Evolutionary conservation across 352 stramenopile genomes (phyloP).

Genomic region (Globisporangium ultimum): DNA sequence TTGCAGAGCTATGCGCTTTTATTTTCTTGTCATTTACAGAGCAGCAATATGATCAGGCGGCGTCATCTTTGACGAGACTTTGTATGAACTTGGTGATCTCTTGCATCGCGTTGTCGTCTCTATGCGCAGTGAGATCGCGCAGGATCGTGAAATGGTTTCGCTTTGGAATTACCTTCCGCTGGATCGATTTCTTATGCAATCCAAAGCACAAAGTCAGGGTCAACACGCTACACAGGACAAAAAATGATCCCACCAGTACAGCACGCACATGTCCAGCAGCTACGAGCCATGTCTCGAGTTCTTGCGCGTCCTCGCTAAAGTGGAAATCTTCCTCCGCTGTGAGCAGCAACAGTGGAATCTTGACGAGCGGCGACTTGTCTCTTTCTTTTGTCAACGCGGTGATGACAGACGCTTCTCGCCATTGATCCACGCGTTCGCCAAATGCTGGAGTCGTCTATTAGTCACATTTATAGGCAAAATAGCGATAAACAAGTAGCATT

Average conservation of each 20-base stretch:
- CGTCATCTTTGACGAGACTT: background rate
- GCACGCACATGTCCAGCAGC: slow-evolving; percentile 48
- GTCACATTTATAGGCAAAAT: background rate
- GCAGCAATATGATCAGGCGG: background rate
- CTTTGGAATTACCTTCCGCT: slow-evolving; percentile 37
- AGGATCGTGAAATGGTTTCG: slow-evolving; percentile 81
- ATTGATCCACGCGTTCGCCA: slow-evolving; percentile 57
- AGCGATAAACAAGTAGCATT: background rate
- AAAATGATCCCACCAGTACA: background rate
- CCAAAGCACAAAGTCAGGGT: background rate
- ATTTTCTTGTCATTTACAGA: background rate
- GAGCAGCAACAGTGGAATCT: slow-evolving; percentile 53
- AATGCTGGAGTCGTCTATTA: slow-evolving; percentile 57
- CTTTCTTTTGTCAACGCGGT: slow-evolving; percentile 38
- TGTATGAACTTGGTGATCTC: slow-evolving; percentile 47
- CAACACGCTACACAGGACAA: background rate
- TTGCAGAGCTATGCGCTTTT: background rate
- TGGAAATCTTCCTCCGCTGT: slow-evolving; percentile 81
- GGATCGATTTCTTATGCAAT: slow-evolving; percentile 28
- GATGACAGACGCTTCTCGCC: slow-evolving; percentile 66
- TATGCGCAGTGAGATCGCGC: slow-evolving; percentile 39
- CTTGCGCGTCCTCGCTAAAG: slow-evolving; percentile 62
- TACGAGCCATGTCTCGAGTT: slow-evolving; percentile 60
- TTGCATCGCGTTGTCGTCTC: slow-evolving; percentile 35
- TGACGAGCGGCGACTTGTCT: slow-evolving; percentile 35